phyloP scores from a whole-genome alignment of 1,284 basidiomycete genomes.

The Pascua guehoae region DNA sequence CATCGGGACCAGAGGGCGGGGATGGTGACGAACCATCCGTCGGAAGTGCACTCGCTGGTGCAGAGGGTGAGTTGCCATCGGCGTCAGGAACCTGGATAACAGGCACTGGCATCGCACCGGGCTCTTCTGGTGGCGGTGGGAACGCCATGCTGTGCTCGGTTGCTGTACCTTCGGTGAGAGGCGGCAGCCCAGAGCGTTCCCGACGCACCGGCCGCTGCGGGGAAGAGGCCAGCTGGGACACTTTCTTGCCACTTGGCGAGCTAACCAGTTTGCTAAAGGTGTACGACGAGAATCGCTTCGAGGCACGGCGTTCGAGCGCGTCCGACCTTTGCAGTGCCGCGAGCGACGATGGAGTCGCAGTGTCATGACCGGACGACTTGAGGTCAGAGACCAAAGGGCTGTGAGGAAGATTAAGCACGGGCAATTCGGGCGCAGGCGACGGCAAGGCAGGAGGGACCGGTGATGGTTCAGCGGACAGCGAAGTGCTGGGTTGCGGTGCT shows the following conservation, averaged over 20 bases:
- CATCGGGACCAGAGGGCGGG: not conserved
- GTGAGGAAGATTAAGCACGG: not conserved
- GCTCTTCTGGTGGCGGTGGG: not conserved
- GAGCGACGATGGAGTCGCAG: not conserved
- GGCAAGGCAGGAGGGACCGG: no score
- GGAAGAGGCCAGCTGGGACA: not conserved
- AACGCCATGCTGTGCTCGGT: not conserved
- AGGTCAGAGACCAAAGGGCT: no score
- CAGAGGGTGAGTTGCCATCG: not conserved
- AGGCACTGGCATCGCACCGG: not conserved
- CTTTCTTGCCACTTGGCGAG: constrained; percentile 34
- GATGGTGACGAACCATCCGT: not conserved
- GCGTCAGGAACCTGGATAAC: not conserved
- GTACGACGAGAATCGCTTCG: constrained; percentile 94
- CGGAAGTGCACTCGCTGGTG: not conserved
- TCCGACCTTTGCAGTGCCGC: constrained; percentile 73
- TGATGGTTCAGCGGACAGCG: no score
- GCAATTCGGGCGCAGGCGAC: no score
- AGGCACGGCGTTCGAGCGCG: constrained; percentile 82
- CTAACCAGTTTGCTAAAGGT: constrained; percentile 86
- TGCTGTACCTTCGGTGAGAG: constrained; percentile 6
- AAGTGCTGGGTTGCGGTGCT: no score
- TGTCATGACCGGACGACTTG: not conserved
- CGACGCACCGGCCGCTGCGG: constrained; percentile 36
- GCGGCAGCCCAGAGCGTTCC: constrained; percentile 25